Evolutionary conservation across 495 filamentous ascomycete species (phyloP), one percentile per base, ranked within the genome.

Genomic region (Hypoxylon lienhwacheense): DNA sequence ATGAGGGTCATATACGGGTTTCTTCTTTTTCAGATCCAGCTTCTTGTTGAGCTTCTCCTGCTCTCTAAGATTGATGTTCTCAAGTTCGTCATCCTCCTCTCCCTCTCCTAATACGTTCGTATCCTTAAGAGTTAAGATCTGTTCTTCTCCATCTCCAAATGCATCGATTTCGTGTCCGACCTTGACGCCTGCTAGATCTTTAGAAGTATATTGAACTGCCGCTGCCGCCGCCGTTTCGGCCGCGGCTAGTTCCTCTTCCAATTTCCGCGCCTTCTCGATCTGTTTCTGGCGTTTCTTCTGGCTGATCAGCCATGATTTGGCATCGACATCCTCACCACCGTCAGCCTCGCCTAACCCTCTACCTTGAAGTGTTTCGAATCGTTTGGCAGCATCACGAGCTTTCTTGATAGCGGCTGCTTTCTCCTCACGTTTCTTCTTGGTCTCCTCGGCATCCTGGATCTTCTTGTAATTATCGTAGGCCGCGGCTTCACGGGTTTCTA

Each of bases 231-330:
- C 66, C 0, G 69, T 69, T 53, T 70, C 68, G 15, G 68, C 68
- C 11, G 67, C 74, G 17, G 81, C 88, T 16, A 90, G 68, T 70
- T 95, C 90, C 66, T 88, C 80, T 42, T 85, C 87, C 33, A 83
- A 70, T 69, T 88, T 89, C 63, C 81, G 77, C 39, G 83, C 82
- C 47, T 85, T 86, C 60, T 91, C 86, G 32, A 96, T 85, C 74
- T 92, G 86, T 77, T 91, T 96, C 67, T 91, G 85, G 10, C 89
- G 73, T 74, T 95, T 97, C 76, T 95, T 97, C 65, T 88, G 82
- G 58, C 84, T 84, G 62, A 85, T 77, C 48, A 98, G 66, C 92
- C 92, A 98, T 1, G 84, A 76, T 61, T 84, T 86, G 33, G 92
- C 86, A 65, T 96, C 90, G 12, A 91, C 47, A n/a, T 86, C 81